Base-by-base conservation (phyloP, 2,329 filamentous ascomycete species). In the Graphiopsis chlorocephala region DNA sequence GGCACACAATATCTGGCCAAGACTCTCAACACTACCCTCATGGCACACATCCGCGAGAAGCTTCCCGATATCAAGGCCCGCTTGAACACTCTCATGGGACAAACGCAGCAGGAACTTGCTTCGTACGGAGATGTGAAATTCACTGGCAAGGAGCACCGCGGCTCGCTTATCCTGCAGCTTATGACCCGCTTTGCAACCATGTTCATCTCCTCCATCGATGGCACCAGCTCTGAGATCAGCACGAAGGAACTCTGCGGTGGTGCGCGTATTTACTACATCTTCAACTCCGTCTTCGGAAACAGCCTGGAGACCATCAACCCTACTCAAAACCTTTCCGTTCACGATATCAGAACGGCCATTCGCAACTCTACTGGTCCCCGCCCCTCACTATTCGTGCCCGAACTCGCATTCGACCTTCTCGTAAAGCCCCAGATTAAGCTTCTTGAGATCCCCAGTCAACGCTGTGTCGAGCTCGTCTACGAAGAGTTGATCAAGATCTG, bases 401-500 rank as follows among this genome's bases (percentile, higher is more conserved):
- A 99, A 78, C 89, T 99, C 80, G 95, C 95, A 0, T 99, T 99
- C 77, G 95, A 99, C 77, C 86, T 99, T 25, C 86, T 99, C 52
- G 95, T 99, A 53, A 99, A 99, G 79, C 95, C 95, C 29, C 95
- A 99, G 78, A 99, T 99, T 79, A 98, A 98, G 81, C 85, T 99
- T 61, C 83, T 99, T 29, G 95, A 99, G 77, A 88, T 95, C 28
- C 95, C 95, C 11, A 96, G 92, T 75, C 95, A 99, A 76, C 89
- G 95, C 72, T 99, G 95, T 74, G 95, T 99, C 59, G 95, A 99
- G 79, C 86, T 99, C 62, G 95, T 99, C 2, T 99, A 99, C 77
- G 95, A 99, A 77, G 95, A 99, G 78, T 85, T 99, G 52, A 99
- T 99, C 82, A 99, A 99, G 81, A 98, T 99, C 71, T 97, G 95